These are phyloP conservation scores for Ganoderma leucocontextum DNA, from an alignment of 1,284 basidiomycete species.

Conservation along the genomic window DNA sequence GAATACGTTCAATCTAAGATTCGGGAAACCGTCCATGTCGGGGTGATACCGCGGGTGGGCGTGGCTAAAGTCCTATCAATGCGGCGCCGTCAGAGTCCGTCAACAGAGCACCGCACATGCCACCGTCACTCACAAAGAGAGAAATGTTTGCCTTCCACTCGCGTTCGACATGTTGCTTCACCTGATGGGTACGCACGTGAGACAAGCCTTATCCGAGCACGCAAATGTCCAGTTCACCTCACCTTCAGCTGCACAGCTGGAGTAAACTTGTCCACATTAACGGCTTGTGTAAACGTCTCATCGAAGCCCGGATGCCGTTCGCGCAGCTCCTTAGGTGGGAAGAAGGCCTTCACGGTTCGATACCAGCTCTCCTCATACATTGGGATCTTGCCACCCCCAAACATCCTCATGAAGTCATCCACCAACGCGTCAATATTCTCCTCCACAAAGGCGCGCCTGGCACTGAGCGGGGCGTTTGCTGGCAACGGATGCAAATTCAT, in stretches of 20 bases:
- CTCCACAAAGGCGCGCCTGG: conserved; percentile 8
- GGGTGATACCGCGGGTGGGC: conserved; percentile 11
- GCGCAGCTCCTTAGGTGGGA: conserved; percentile 17
- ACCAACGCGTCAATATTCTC: not conserved
- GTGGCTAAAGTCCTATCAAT: conserved; percentile 16
- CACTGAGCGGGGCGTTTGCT: not conserved
- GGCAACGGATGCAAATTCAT: not conserved
- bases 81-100: not conserved
- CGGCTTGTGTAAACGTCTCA: conserved; percentile 4
- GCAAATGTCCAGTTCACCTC: not conserved
- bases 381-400: not conserved
- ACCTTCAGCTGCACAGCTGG: not conserved
- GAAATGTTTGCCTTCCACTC: conserved; percentile 28
- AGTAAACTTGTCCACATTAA: not conserved
- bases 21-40: conserved; percentile 11
- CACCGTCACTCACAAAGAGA: conserved; percentile 15
- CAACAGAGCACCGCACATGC: no score
- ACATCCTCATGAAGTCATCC: conserved; percentile 1
- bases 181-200: not conserved
- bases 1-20: conserved; percentile 10
- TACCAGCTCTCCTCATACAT: conserved; percentile 20
- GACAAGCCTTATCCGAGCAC: not conserved
- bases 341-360: conserved; percentile 15
- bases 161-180: conserved; percentile 13
- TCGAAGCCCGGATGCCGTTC: conserved; percentile 15